Evolutionary conservation across 805 yeast genomes (phyloP), one percentile per base, ranked within the genome.

Genomic region (Kazachstania taianensis): DNA sequence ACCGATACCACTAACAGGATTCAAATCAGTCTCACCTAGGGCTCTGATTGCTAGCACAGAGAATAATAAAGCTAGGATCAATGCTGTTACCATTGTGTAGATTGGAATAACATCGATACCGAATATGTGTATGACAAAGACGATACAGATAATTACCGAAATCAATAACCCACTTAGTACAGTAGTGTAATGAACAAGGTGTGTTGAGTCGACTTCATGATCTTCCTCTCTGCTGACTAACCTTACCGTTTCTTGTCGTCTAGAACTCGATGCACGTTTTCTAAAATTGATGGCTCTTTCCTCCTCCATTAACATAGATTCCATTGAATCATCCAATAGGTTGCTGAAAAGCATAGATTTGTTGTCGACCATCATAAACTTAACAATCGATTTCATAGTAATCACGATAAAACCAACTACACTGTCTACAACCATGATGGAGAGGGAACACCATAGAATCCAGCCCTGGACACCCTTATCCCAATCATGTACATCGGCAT

Each of bases 1-100:
- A 2, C 98, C 97, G 18, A 89, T 87, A 0, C 97, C 97, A 49
- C 94, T 80, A 1, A 89, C 98, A 0, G 98, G 98, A 52, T 89
- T 89, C 43, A 89, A 68, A 59, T 89, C 98, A 0, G 98, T 92
- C 56, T 92, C 97, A 4, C 98, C 98, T 5, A 89, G 63, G 0
- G 98, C 96, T 31, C 97, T 67, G 1, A 92, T 94, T 2, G 94
- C 97, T 5, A 89, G 64, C 1, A 89, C 69, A 0, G 96, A 83
- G 30, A 89, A 67, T 40, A 86, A 62, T 17, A 89, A 62, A 0
- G 97, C 94, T 16, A 92, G 48, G 0, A 78, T 42, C 4, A 89
- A 71, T 0, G 96, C 92, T 0, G 73, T 60, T 0, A 75, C 49
- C 25, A 81, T 67, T 0, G 94, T 74, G 49, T 79, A 78, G 6